phyloP scores from a whole-genome alignment of 805 yeast species.

The Candida insectorum region DNA sequence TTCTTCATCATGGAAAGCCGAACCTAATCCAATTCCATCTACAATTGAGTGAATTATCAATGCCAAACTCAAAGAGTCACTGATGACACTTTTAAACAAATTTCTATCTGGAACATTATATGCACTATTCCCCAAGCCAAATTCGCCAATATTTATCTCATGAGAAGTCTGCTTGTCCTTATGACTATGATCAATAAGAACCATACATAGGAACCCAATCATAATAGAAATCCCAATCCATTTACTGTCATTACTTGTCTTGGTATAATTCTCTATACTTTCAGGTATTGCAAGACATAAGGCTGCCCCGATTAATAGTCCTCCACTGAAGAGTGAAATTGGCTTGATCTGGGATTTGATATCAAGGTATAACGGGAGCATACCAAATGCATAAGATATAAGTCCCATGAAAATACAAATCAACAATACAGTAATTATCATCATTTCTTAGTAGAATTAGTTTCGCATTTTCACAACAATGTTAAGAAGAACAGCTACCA shows the following conservation, averaged over 20 bases:
- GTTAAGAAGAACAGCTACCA: conserved; percentile 72
- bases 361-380: conserved; percentile 11
- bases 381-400: conserved; percentile 12
- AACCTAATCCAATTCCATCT: conserved; percentile 73
- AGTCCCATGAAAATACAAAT: conserved; percentile 11
- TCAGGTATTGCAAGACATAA: conserved; percentile 14
- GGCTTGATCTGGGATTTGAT: conserved; percentile 4
- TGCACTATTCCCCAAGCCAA: no score
- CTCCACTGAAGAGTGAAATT: conserved; percentile 9
- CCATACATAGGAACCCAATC: conserved; percentile 9
- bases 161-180: not conserved
- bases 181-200: conserved; percentile 3
- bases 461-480: conserved; percentile 24
- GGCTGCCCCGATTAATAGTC: conserved; percentile 13
- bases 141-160: not conserved
- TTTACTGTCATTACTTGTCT: conserved; percentile 4
- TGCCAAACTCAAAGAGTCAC: conserved; percentile 55
- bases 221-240: conserved; percentile 12
- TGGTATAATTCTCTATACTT: conserved; percentile 9
- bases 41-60: conserved; percentile 63
- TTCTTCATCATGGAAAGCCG: conserved; percentile 44
- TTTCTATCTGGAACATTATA: not conserved
- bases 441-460: conserved; percentile 1
- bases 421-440: conserved; percentile 7
- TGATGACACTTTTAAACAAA: conserved; percentile 23